These are phyloP conservation scores for Cyberlindnera japonica DNA, from an alignment of 805 yeast species.

Conservation along the genomic window DNA sequence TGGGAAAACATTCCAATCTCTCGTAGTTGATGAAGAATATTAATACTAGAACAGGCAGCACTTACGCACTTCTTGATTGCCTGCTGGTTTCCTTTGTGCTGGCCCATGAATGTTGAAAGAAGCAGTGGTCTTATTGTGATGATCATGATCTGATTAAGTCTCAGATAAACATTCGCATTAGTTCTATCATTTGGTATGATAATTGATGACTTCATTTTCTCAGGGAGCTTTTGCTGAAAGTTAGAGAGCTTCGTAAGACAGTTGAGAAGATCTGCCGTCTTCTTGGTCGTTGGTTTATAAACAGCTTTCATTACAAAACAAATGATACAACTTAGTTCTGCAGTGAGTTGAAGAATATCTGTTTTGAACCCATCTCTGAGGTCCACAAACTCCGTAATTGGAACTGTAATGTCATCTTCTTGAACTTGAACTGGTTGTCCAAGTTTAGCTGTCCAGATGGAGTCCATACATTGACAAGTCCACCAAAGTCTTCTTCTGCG, in stretches of 20 bases:
- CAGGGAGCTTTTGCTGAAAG: constrained; percentile 25
- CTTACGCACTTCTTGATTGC: constrained; percentile 30
- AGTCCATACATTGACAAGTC: constrained; percentile 36
- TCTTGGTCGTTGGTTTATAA: constrained; percentile 30
- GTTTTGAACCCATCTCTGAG: constrained; percentile 31
- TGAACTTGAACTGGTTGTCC: constrained; percentile 36
- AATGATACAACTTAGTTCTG: constrained; percentile 24
- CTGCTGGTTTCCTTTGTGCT: constrained; percentile 24
- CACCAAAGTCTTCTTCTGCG: constrained; percentile 37
- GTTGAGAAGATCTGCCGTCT: constrained; percentile 21
- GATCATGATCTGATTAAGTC: constrained; percentile 34
- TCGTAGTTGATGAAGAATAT: constrained; percentile 28
- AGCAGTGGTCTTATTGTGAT: constrained; percentile 35
- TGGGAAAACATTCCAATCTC: constrained; percentile 31
- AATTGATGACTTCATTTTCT: constrained; percentile 17
- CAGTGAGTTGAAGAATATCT: constrained; percentile 27
- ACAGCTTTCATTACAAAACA: constrained; percentile 32
- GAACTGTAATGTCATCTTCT: constrained; percentile 32
- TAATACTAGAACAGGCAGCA: constrained; percentile 32
- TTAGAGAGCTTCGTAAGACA: constrained; percentile 25
- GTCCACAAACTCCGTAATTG: constrained; percentile 20
- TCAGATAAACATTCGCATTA: constrained; percentile 32
- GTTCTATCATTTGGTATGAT: constrained; percentile 24
- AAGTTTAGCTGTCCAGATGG: constrained; percentile 35
- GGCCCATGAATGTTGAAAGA: constrained; percentile 33